Conservation (phyloP, 345 rosid genomes). For the Barbarea vulgaris region DNA sequence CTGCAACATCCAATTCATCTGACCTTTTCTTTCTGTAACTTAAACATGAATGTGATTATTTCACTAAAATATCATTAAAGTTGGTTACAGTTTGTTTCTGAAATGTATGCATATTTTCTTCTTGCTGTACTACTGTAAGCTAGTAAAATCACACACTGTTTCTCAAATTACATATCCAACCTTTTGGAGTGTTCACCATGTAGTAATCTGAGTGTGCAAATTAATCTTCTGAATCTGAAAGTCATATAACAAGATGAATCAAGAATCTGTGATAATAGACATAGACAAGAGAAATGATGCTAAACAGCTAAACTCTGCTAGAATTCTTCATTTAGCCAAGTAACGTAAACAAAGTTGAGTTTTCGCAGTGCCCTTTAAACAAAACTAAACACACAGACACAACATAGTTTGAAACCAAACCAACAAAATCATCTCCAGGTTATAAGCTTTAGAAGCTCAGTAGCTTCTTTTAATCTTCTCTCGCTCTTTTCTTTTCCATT, state of each 20-base stretch:
- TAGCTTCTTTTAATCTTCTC: conserved; percentile 62
- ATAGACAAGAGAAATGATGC: not conserved
- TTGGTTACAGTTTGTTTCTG: not conserved
- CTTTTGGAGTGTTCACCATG: no score
- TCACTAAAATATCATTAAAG: no score
- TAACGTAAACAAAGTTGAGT: not conserved
- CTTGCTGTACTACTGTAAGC: not conserved
- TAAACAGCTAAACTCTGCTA: not conserved
- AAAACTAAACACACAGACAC: conserved; percentile 1
- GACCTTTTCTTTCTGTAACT: not conserved
- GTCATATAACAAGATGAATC: not conserved
- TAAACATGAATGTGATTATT: not conserved
- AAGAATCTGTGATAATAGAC: not conserved
- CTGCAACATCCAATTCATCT: not conserved
- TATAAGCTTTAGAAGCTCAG: conserved; percentile 56
- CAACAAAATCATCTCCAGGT: conserved; percentile 32
- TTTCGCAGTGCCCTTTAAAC: conserved; percentile 11
- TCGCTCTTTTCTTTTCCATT: conserved; percentile 55
- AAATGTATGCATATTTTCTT: not conserved
- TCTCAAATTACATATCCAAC: no score
- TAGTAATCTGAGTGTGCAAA: no score
- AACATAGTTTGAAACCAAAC: conserved; percentile 7
- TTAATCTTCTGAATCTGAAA: not conserved
- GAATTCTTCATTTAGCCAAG: not conserved
- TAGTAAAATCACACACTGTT: not conserved